Percentiles rank a stretch among this genome's conserved stretches.
Evolutionary conservation across 73 alveolate genomes (phyloP).

Genomic region (Blepharisma japonicum): DNA sequence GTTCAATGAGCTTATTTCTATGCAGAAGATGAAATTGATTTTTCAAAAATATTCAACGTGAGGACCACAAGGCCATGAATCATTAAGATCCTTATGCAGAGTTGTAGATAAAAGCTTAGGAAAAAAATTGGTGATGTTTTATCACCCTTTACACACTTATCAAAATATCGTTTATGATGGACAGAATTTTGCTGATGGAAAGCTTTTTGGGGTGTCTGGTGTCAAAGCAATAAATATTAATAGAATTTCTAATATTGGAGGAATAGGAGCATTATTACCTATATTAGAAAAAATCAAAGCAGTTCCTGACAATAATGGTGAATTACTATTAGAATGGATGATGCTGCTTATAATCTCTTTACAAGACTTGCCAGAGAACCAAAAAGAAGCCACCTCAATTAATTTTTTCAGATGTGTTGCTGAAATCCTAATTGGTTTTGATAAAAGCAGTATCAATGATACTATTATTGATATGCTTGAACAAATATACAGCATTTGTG

Average conservation of each 20-base stretch:
- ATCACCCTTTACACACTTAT: not conserved
- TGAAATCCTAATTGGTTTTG: not conserved
- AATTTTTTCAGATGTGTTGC: not conserved
- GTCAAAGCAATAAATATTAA: not conserved
- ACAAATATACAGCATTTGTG: not conserved
- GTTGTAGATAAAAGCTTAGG: not conserved
- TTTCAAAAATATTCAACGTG: not conserved
- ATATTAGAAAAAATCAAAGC: not conserved
- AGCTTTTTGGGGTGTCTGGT: slow-evolving; percentile 15
- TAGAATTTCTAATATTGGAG: slow-evolving; percentile 14
- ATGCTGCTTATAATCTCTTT: not conserved
- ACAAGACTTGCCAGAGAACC: not conserved
- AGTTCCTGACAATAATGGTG: not conserved
- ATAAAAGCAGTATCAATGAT: not conserved
- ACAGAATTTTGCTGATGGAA: not conserved
- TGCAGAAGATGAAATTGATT: slow-evolving; percentile 6
- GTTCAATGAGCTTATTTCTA: not conserved
- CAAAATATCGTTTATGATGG: not conserved
- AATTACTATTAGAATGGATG: slow-evolving; percentile 16
- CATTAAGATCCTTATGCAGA: not conserved
- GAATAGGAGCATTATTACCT: not conserved
- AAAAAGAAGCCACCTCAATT: not conserved
- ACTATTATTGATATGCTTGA: not conserved
- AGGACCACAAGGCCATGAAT: slow-evolving; percentile 18
- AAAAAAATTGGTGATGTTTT: not conserved